Conservation (phyloP, 345 rosid genomes). For the Stellera chamaejasme region DNA sequence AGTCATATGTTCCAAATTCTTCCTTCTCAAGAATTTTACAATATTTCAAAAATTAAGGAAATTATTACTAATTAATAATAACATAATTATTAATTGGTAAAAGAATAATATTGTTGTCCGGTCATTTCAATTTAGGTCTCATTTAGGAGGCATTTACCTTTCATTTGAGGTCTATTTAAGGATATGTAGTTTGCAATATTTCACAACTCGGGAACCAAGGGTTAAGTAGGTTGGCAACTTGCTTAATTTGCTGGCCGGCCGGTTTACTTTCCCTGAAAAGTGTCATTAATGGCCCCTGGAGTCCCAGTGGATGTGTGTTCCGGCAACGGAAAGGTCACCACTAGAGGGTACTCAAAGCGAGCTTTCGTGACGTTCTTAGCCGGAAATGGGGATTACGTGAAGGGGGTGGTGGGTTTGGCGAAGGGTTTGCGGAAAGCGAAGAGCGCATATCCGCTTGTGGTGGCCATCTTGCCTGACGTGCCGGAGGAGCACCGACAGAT, state of each 20-base stretch:
- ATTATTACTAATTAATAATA: too few relatives aligned
- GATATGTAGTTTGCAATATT: slow-evolving; percentile 4
- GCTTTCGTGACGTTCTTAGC: slow-evolving; percentile 74
- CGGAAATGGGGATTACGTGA: slow-evolving; percentile 62
- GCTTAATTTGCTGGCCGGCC: slow-evolving; percentile 9
- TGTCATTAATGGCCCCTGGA: slow-evolving; percentile 37
- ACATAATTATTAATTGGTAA: too few relatives aligned
- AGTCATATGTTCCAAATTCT: too few relatives aligned
- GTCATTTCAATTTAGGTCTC: slow-evolving; percentile 20
- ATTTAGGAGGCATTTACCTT: slow-evolving; percentile 21
- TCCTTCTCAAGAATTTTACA: background rate
- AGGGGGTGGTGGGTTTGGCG: slow-evolving; percentile 74
- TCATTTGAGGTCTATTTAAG: slow-evolving; percentile 23
- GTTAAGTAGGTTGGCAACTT: slow-evolving; percentile 26
- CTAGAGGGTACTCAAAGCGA: slow-evolving; percentile 20
- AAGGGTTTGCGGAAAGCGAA: slow-evolving; percentile 66
- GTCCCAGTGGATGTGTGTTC: slow-evolving; percentile 19
- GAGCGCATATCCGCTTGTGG: slow-evolving; percentile 63
- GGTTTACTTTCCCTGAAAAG: slow-evolving; percentile 20
- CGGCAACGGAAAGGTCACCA: slow-evolving; percentile 23
- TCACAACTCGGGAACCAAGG: slow-evolving; percentile 19
- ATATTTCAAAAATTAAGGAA: background rate
- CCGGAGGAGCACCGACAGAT: slow-evolving; percentile 65
- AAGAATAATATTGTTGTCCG: too few relatives aligned
- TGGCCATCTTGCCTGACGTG: slow-evolving; percentile 77